Evolutionary conservation across 768 basidiomycete species (phyloP).

Genomic region (Tephrocybe sp.): DNA sequence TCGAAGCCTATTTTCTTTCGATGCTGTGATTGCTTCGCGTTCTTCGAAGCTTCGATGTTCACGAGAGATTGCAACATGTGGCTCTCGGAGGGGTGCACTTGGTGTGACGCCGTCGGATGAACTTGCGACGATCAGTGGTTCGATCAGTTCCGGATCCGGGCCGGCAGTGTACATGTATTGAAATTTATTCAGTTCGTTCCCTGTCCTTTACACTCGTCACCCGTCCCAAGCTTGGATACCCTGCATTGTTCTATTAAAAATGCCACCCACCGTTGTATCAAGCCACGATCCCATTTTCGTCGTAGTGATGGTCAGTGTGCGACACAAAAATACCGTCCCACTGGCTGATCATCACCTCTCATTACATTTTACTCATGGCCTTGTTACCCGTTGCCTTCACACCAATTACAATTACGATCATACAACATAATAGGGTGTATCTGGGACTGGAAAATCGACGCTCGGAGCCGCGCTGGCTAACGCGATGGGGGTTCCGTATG

Average conservation of each 20-base stretch:
- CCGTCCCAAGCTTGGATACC: background rate
- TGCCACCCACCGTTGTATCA: constrained; percentile 2
- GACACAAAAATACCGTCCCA: background rate
- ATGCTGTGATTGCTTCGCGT: no score
- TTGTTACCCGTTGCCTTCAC: background rate
- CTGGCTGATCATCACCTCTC: background rate
- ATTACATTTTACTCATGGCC: background rate
- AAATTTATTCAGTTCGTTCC: no score
- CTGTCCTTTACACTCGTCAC: no score
- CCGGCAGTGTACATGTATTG: no score
- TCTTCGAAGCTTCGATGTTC: no score
- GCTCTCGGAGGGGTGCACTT: no score
- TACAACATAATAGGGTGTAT: constrained; percentile 54
- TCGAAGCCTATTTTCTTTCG: no score
- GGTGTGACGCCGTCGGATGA: no score
- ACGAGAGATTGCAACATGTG: no score
- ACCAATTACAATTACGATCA: no score
- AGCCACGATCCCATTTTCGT: constrained; percentile 14
- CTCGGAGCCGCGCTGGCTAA: constrained; percentile 62
- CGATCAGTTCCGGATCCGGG: no score
- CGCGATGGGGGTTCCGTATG: constrained; percentile 65
- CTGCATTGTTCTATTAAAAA: background rate
- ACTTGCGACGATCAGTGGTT: no score
- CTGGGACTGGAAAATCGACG: constrained; percentile 71
- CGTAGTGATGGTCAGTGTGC: constrained; percentile 22